Percentiles rank a stretch among this genome's conserved stretches.
Conservation (phyloP, 2,329 filamentous ascomycete genomes). For the Verticillium tricorpus region DNA sequence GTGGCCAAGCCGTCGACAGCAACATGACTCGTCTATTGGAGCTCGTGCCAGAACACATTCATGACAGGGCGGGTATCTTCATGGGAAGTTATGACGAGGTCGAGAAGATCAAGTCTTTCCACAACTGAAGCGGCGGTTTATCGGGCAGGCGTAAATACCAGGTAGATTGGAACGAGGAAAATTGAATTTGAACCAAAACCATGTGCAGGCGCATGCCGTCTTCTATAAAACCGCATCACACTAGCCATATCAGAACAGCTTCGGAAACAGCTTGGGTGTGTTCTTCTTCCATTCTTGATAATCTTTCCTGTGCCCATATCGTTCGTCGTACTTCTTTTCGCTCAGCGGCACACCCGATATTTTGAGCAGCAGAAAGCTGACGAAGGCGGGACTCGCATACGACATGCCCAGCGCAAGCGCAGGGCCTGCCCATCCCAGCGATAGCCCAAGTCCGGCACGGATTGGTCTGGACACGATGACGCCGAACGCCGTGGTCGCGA, state of each 20-base stretch:
- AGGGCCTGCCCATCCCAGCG: constrained; percentile 29
- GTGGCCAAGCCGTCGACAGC: constrained; percentile 87
- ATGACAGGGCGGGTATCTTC: constrained; percentile 94
- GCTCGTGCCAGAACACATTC: constrained; percentile 85
- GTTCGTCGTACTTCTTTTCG: constrained; percentile 64
- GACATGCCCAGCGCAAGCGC: constrained; percentile 36
- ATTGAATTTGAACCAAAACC: neutral
- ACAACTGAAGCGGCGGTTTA: constrained; percentile 44
- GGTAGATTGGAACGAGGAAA: neutral
- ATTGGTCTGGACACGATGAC: constrained; percentile 49
- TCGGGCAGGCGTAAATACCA: neutral
- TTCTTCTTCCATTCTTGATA: constrained; percentile 65
- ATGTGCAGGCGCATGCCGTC: neutral
- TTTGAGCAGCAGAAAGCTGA: constrained; percentile 58
- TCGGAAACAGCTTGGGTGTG: constrained; percentile 61
- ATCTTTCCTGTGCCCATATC: constrained; percentile 58
- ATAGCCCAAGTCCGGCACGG: constrained; percentile 53
- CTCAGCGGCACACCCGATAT: constrained; percentile 62
- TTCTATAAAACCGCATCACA: neutral
- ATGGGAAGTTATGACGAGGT: constrained; percentile 93
- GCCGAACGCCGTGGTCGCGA: constrained; percentile 55
- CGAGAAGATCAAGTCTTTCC: constrained; percentile 85
- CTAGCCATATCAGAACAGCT: constrained; percentile 34
- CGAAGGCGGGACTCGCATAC: constrained; percentile 59
- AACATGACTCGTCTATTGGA: constrained; percentile 88